phyloP scores from a whole-genome alignment of 2,329 filamentous ascomycete species.

The Chalaropsis thielavioides region DNA sequence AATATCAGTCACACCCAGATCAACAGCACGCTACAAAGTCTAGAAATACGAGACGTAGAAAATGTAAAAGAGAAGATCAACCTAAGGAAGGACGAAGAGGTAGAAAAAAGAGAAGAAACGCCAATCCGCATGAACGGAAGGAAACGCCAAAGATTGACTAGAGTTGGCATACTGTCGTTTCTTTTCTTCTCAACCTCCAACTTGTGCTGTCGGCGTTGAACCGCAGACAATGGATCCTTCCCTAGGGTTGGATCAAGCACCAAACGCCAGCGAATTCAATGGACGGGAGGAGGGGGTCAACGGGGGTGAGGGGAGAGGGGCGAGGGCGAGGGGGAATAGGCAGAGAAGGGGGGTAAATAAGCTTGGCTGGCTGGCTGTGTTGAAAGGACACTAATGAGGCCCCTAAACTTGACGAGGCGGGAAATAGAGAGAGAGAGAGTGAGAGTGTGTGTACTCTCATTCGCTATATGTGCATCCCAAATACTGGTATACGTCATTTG shows the following conservation, averaged over 20 bases:
- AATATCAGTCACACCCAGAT: too few relatives aligned
- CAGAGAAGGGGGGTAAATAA: not conserved
- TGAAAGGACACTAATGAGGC: not conserved
- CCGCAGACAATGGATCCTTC: not conserved
- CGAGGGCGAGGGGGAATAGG: not conserved
- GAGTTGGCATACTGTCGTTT: not conserved
- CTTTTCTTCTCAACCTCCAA: not conserved
- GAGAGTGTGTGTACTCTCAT: not conserved
- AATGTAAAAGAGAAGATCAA: too few relatives aligned
- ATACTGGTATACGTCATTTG: too few relatives aligned
- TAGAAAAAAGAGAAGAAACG: not conserved
- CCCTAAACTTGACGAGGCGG: not conserved
- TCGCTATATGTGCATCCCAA: too few relatives aligned
- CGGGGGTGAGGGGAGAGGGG: not conserved
- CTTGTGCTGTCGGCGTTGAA: not conserved
- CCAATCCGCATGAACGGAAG: not conserved
- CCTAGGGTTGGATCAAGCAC: not conserved
- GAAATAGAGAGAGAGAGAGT: too few relatives aligned
- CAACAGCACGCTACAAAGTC: too few relatives aligned
- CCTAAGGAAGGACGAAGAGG: not conserved
- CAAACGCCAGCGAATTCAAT: not conserved
- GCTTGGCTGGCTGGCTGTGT: not conserved
- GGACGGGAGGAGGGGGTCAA: not conserved
- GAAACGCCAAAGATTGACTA: not conserved
- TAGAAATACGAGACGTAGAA: too few relatives aligned